Base-by-base conservation (phyloP, 208 protist species). In the Trypanosoma boissoni region DNA sequence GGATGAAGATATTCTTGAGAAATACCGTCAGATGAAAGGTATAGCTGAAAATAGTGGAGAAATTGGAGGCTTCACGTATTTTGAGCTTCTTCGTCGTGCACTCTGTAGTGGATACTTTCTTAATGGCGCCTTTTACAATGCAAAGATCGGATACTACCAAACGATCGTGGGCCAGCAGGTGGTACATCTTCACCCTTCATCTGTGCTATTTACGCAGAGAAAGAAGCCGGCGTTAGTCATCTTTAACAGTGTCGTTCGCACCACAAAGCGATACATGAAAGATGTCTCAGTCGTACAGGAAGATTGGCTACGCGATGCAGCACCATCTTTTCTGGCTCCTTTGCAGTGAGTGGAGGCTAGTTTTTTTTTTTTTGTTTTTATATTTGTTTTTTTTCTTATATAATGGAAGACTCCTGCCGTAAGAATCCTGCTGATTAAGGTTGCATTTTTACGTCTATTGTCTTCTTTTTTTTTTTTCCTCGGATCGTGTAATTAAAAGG, bases 261-360 rank as follows among this genome's bases (percentile, higher is more conserved):
- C 91, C 6, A 94, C 81, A 18, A 92, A 91, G 64, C 75, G 79
- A 29, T 96, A 92, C 74, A 94, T 96, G 83, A 91, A 92, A 58
- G 86, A 94, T 56, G 77, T 96, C 3, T 86, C 86, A 0, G 83
- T 93, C 14, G 77, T 96, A 31, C 78, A 91, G 14, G 87, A 96
- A 65, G 83, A 94, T 34, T 94, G 86, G 91, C 74, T 96, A 37
- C 74, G 74, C 44, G 87, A 93, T 20, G 85, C 88, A 8, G 78
- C 86, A 5, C 79, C 83, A 8, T 72, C 69, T 0, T 90, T 91
- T 59, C 62, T 91, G 14, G 39, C 44, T 3, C 37, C 78, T 0
- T 69, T 83, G 31, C 55, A 73, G 14, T 94, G 73, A 71, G n/a
- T 18, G 20, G 14, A 8, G n/a, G n/a, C n/a, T n/a, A 27, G 9